Evolutionary conservation across 768 basidiomycete genomes (phyloP).

Genomic region (Phaeotremella skinneri): DNA sequence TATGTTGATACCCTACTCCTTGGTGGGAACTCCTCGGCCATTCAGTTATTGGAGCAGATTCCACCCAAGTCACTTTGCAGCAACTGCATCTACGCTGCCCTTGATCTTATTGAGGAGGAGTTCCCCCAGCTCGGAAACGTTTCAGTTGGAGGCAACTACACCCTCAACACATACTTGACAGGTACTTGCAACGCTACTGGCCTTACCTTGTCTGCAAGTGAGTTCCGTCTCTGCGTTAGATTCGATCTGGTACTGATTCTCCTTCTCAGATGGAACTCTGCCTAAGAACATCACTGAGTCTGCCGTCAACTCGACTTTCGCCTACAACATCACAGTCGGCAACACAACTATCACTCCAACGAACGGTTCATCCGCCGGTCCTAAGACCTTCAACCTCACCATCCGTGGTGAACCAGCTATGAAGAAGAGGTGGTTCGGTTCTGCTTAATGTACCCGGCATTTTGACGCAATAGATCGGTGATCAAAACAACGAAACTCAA

Average conservation of each 20-base stretch:
- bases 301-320: slow-evolving; percentile 42
- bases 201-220: slow-evolving; percentile 28
- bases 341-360: slow-evolving; percentile 14
- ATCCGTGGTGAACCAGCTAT: background rate
- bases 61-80: slow-evolving; percentile 36
- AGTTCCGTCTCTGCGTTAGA: slow-evolving; percentile 5
- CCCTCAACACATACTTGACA: slow-evolving; percentile 29
- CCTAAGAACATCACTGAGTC: slow-evolving; percentile 40
- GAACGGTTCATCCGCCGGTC: background rate
- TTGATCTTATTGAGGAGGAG: slow-evolving; percentile 37
- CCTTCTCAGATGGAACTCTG: slow-evolving; percentile 38
- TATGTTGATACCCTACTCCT: slow-evolving; percentile 32
- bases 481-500: no score
- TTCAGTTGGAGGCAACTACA: slow-evolving; percentile 22
- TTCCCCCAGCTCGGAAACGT: slow-evolving; percentile 37
- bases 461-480: background rate
- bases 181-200: slow-evolving; percentile 30
- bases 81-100: slow-evolving; percentile 46
- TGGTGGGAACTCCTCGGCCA: slow-evolving; percentile 36
- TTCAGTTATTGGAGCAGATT: slow-evolving; percentile 23
- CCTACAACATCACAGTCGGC: slow-evolving; percentile 30
- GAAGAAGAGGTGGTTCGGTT: slow-evolving; percentile 6
- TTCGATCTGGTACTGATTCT: background rate
- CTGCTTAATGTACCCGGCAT: no score
- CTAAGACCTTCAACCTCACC: background rate